phyloP scores from a whole-genome alignment of 163 green algal genomes.

The Picocystis sp. region DNA sequence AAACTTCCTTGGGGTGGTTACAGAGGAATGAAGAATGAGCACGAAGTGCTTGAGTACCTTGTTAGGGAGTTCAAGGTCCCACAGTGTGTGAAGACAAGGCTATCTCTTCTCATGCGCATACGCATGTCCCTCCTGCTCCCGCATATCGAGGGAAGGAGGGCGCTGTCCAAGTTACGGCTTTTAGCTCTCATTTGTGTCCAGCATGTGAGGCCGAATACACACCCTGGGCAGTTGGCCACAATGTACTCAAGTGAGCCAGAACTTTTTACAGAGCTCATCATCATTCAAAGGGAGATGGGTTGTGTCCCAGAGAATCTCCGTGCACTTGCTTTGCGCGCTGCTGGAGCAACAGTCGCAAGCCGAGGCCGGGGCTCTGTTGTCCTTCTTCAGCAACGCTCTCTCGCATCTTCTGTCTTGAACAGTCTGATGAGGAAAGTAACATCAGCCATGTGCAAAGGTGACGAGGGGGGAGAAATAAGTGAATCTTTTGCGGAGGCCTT shows the following conservation, averaged over 20 bases:
- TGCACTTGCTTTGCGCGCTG: slow-evolving; percentile 50
- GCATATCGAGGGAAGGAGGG: no score
- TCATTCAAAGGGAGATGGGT: slow-evolving; percentile 22
- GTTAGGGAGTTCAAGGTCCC: slow-evolving; percentile 42
- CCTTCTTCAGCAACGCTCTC: slow-evolving; percentile 34
- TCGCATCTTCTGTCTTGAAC: slow-evolving; percentile 44
- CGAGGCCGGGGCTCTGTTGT: slow-evolving; percentile 15
- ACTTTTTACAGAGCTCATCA: slow-evolving; percentile 52
- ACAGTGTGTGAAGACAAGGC: slow-evolving; percentile 26
- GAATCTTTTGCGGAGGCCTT: slow-evolving; percentile 52
- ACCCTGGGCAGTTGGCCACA: slow-evolving; percentile 29
- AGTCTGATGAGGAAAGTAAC: slow-evolving; percentile 22
- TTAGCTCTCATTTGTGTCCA: slow-evolving; percentile 41
- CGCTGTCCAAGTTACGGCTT: slow-evolving; percentile 36
- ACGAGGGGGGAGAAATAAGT: slow-evolving; percentile 6
- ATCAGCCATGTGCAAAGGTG: slow-evolving; percentile 6
- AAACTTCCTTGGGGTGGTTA: slow-evolving; percentile 1
- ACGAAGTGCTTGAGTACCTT: slow-evolving; percentile 42
- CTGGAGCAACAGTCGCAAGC: slow-evolving; percentile 53
- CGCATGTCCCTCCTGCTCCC: no score
- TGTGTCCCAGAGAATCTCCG: slow-evolving; percentile 36
- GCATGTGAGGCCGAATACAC: slow-evolving; percentile 28
- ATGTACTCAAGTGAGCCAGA: slow-evolving; percentile 54
- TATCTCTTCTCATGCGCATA: not conserved
- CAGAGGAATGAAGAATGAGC: slow-evolving; percentile 17